Base-by-base conservation (phyloP, 306 rosid species). In the Inga leiocalycina region DNA sequence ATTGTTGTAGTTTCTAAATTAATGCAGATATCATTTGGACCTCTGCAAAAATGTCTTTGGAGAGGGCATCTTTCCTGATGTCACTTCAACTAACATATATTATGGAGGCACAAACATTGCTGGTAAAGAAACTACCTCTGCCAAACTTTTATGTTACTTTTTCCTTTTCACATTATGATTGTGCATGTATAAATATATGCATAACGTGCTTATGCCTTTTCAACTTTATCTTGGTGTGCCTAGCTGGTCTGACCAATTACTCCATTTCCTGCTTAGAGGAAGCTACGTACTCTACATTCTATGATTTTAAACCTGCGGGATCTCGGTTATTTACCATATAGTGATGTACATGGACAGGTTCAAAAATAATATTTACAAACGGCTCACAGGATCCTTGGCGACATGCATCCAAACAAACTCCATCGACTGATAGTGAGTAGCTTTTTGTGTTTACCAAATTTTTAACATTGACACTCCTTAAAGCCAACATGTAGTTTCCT, bases 321-420 rank as follows among this genome's bases (percentile, higher is more conserved):
- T 44, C 44, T 66, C 57, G 49, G 64, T 81, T 74, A 79, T 75
- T 22, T 75, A 10, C 84, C 80, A 79, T 87, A 39, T 68, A 68
- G 66, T 74, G 78, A 84, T 57, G 45, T 85, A 54, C 79, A 74
- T 79, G 85, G 66, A 81, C 91, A 95, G 99, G 99, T 77, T 87
- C 98, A 37, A 95, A 92, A 83, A 93, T 95, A 85, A 74, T 95
- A 39, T 95, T 95, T 80, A 78, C 93, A 81, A 95, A 95, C 83
- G 98, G 99, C 76, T 95, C 99, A 8, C 99, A 95, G 85, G 99
- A 95, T 85, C 99, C 99, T 16, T 95, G 99, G 99, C 99, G 99
- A 72, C 97, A 76, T 57, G 99, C 99, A 13, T 92, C 99, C 8
- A 95, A 93, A 85, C 98, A 92, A 86, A 86, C 52, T 62, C 90